phyloP scores from a whole-genome alignment of 495 filamentous ascomycete species.

The Durotheca rogersii region DNA sequence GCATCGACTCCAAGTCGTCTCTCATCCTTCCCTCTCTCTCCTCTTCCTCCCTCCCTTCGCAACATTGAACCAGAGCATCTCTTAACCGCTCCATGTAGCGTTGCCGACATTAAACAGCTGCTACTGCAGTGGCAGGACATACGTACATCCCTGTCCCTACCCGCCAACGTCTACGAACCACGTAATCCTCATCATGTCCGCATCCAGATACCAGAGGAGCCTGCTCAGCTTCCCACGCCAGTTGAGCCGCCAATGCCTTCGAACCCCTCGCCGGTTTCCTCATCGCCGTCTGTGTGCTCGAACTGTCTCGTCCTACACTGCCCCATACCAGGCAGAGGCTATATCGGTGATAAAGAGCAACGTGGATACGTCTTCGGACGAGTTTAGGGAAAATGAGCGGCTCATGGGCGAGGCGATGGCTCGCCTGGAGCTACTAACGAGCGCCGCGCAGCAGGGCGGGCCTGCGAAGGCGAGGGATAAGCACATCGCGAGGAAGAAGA shows the following conservation, averaged over 20 bases:
- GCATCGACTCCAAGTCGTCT: no score
- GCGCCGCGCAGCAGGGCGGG: constrained; percentile 71
- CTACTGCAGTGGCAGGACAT: constrained; percentile 11
- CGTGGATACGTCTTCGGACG: constrained; percentile 73
- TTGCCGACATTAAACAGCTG: constrained; percentile 3
- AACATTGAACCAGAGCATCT: constrained; percentile 3
- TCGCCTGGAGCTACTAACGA: constrained; percentile 66
- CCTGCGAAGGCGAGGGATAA: constrained; percentile 83
- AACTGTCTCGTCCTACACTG: constrained; percentile 60
- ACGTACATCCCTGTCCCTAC: neutral
- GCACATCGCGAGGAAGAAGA: constrained; percentile 84
- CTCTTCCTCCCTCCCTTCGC: neutral
- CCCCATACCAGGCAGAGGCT: constrained; percentile 67
- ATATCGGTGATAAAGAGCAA: constrained; percentile 75
- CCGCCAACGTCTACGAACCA: no score
- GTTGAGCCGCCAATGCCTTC: constrained; percentile 41
- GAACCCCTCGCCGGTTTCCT: constrained; percentile 25
- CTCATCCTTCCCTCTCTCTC: neutral
- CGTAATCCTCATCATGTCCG: constrained; percentile 43
- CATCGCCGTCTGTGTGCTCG: constrained; percentile 31
- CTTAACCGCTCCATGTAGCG: constrained; percentile 1
- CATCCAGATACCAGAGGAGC: constrained; percentile 39
- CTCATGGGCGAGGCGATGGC: constrained; percentile 74
- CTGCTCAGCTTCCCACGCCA: constrained; percentile 42
- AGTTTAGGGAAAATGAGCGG: constrained; percentile 77